phyloP scores from a whole-genome alignment of 441 rosid genomes.

The Pelargonium fulgidum region DNA sequence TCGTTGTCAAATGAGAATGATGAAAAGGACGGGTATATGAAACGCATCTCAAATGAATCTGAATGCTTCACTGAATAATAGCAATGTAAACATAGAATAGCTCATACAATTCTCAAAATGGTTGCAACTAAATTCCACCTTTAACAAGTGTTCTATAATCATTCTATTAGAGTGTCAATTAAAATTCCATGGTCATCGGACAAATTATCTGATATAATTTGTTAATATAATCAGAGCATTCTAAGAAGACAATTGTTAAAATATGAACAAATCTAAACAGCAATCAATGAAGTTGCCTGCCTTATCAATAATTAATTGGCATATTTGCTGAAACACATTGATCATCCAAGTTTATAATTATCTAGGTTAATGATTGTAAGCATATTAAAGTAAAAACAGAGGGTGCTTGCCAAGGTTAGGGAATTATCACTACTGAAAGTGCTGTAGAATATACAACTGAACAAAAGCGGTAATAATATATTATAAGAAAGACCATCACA shows the following conservation, averaged over 20 bases:
- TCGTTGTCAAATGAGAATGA: background rate
- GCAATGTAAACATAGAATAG: background rate
- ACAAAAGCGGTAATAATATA: constrained; percentile 4
- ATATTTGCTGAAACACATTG: background rate
- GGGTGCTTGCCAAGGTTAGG: background rate
- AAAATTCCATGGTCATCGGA: background rate
- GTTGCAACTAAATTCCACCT: background rate
- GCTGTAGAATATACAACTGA: constrained; percentile 5
- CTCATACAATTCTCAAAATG: background rate
- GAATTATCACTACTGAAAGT: background rate
- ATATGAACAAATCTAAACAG: too few relatives aligned
- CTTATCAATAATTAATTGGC: background rate
- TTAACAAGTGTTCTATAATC: background rate
- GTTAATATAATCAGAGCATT: background rate
- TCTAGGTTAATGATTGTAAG: background rate
- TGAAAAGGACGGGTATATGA: background rate
- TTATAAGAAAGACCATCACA: constrained; percentile 15
- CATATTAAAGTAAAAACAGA: too few relatives aligned
- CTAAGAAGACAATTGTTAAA: background rate
- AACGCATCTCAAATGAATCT: background rate
- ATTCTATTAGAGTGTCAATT: background rate
- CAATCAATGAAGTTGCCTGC: background rate
- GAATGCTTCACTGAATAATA: background rate
- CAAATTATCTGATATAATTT: background rate
- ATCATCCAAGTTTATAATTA: background rate